A percentile compares a stretch with the other conserved stretches of the same genome.
Evolutionary conservation across 1,139 yeast genomes (phyloP).

Genomic region (Scheffersomyces illinoinensis): DNA sequence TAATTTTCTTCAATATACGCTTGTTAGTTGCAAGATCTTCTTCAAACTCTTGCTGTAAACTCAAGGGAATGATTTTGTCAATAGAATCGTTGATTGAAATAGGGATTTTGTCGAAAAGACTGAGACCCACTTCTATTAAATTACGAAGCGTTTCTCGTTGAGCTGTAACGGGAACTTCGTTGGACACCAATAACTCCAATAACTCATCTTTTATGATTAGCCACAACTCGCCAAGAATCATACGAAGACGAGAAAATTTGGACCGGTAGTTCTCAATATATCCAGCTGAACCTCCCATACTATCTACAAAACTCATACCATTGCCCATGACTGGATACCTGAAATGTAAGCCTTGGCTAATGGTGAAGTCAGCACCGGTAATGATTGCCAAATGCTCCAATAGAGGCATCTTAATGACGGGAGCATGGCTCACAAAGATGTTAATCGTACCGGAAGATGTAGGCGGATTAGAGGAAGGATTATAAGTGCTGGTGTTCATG

Average conservation of each 20-base stretch:
- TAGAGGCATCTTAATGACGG: constrained; percentile 64
- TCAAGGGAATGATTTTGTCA: constrained; percentile 45
- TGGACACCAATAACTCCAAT: constrained; percentile 27
- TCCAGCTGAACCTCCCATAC: constrained; percentile 32
- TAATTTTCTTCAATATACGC: constrained; percentile 34
- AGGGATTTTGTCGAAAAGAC: constrained; percentile 67
- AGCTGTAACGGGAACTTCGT: background rate
- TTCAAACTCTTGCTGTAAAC: constrained; percentile 23
- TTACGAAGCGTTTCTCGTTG: background rate
- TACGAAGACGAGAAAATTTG: constrained; percentile 61
- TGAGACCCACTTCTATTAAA: constrained; percentile 54
- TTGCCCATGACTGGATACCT: constrained; percentile 72
- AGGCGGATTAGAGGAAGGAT: background rate
- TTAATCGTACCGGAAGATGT: constrained; percentile 43
- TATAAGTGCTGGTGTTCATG: constrained; percentile 3
- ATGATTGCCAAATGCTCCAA: constrained; percentile 68
- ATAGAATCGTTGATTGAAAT: constrained; percentile 41
- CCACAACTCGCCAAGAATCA: constrained; percentile 68
- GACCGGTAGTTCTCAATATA: constrained; percentile 62
- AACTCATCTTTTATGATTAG: constrained; percentile 57
- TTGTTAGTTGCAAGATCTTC: constrained; percentile 17
- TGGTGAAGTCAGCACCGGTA: constrained; percentile 69
- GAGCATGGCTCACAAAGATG: constrained; percentile 66
- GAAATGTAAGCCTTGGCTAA: constrained; percentile 73
- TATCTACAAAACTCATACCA: constrained; percentile 63